Conservation (phyloP, 441 rosid genomes). For the Cnidoscolus chayamansa region DNA sequence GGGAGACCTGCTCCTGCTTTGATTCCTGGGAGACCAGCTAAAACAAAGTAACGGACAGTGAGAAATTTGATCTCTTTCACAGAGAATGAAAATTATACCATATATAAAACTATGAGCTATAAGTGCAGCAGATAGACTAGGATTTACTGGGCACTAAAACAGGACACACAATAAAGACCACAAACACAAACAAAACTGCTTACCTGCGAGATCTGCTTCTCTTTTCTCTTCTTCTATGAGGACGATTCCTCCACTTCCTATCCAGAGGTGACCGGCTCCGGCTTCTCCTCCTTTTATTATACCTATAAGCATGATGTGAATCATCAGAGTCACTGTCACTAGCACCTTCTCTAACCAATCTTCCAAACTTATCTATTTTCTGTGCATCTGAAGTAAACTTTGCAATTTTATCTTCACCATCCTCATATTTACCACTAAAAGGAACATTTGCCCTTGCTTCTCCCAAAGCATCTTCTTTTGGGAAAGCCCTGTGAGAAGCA, state of each 20-base stretch:
- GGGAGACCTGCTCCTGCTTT: constrained; percentile 47
- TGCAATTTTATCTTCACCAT: constrained; percentile 30
- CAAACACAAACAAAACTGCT: constrained; percentile 6
- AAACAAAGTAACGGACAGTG: constrained; percentile 16
- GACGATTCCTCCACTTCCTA: constrained; percentile 42
- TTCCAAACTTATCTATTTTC: constrained; percentile 58
- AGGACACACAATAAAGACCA: background rate
- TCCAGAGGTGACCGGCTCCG: constrained; percentile 39
- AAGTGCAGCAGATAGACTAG: constrained; percentile 1
- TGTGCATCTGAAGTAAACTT: constrained; percentile 28
- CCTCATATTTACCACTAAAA: constrained; percentile 24
- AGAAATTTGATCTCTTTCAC: constrained; percentile 17
- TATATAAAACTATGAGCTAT: background rate
- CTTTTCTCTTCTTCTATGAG: constrained; percentile 40
- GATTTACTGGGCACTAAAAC: background rate
- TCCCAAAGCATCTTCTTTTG: constrained; percentile 21
- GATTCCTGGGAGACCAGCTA: constrained; percentile 52
- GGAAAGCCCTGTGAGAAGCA: constrained; percentile 25
- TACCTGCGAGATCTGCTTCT: constrained; percentile 59
- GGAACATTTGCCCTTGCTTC: constrained; percentile 22
- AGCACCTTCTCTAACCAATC: constrained; percentile 47
- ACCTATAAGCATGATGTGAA: constrained; percentile 28
- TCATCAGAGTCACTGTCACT: constrained; percentile 68
- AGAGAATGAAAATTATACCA: background rate
- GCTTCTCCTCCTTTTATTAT: constrained; percentile 39